Conservation (phyloP, 768 basidiomycete species). For the Russula sp. region DNA sequence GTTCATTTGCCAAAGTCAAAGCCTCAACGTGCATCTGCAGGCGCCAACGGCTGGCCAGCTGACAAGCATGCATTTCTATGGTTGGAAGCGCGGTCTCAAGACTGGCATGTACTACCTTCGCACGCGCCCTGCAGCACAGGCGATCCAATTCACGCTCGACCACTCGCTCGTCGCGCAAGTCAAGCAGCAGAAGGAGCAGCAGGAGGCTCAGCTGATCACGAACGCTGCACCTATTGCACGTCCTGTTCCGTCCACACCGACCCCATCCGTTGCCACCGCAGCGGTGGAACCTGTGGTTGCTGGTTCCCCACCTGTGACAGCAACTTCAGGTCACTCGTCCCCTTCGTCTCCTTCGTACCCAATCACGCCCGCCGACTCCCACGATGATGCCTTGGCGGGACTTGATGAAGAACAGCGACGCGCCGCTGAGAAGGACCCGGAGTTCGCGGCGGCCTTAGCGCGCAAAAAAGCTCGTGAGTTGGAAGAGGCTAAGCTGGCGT, state of each 20-base stretch:
- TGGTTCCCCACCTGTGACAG: slow-evolving; percentile 18
- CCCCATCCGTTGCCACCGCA: background rate
- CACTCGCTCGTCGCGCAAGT: slow-evolving; percentile 64
- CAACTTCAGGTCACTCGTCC: slow-evolving; percentile 23
- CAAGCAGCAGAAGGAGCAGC: slow-evolving; percentile 36
- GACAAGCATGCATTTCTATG: slow-evolving; percentile 96
- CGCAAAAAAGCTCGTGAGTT: slow-evolving; percentile 64
- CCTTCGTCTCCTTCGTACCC: slow-evolving; percentile 26
- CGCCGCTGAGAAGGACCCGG: slow-evolving; percentile 57
- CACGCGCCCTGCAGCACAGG: slow-evolving; percentile 89
- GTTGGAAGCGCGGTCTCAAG: slow-evolving; percentile 99
- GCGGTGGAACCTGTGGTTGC: background rate
- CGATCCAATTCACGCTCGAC: slow-evolving; percentile 97
- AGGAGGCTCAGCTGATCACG: background rate
- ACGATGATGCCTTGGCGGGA: slow-evolving; percentile 28
- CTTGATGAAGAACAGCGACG: slow-evolving; percentile 43
- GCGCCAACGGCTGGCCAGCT: slow-evolving; percentile 86
- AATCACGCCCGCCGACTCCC: slow-evolving; percentile 20
- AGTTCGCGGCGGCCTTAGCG: slow-evolving; percentile 72
- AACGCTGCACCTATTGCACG: background rate
- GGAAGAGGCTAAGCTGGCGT: slow-evolving; percentile 74
- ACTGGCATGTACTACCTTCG: slow-evolving; percentile 98
- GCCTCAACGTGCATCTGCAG: slow-evolving; percentile 88
- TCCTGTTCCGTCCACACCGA: background rate
- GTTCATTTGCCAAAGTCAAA: slow-evolving; percentile 95